These are phyloP conservation scores for Torulaspora microellipsoides DNA, from an alignment of 805 yeast genomes.

Conservation along the genomic window DNA sequence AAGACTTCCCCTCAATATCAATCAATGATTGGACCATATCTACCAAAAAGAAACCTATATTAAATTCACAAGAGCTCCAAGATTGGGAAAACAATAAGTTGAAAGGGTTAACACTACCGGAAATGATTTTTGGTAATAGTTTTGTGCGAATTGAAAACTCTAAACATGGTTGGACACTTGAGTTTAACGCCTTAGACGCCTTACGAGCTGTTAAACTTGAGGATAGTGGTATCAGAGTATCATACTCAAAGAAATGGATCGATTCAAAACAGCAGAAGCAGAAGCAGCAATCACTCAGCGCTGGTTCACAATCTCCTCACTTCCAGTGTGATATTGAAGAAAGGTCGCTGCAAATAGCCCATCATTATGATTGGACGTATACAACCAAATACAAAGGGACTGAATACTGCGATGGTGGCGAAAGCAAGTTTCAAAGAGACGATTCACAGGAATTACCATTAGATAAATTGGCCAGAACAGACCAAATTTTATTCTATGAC, in stretches of 20 bases:
- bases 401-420: slow-evolving; percentile 8
- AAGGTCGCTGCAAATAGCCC: slow-evolving; percentile 55
- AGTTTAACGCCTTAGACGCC: slow-evolving; percentile 72
- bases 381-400: slow-evolving; percentile 75
- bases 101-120: slow-evolving; percentile 82
- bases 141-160: slow-evolving; percentile 48
- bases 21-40: slow-evolving; percentile 72
- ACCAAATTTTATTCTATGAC: slow-evolving; percentile 84
- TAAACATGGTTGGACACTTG: slow-evolving; percentile 43
- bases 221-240: slow-evolving; percentile 62
- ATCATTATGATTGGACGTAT: slow-evolving; percentile 97
- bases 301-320: slow-evolving; percentile 17
- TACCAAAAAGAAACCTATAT: slow-evolving; percentile 70
- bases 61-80: slow-evolving; percentile 71
- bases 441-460: slow-evolving; percentile 54
- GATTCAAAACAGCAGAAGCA: slow-evolving; percentile 37
- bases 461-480: slow-evolving; percentile 62
- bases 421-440: slow-evolving; percentile 22
- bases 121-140: slow-evolving; percentile 94
- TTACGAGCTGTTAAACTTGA: slow-evolving; percentile 48
- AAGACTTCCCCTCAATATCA: slow-evolving; percentile 64
- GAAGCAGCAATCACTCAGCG: slow-evolving; percentile 9
- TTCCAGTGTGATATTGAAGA: slow-evolving; percentile 33
- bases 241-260: slow-evolving; percentile 85
- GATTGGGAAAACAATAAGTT: slow-evolving; percentile 47